Base-by-base conservation (phyloP, 23 red algal genomes). In the Gracilariopsis chorda region DNA sequence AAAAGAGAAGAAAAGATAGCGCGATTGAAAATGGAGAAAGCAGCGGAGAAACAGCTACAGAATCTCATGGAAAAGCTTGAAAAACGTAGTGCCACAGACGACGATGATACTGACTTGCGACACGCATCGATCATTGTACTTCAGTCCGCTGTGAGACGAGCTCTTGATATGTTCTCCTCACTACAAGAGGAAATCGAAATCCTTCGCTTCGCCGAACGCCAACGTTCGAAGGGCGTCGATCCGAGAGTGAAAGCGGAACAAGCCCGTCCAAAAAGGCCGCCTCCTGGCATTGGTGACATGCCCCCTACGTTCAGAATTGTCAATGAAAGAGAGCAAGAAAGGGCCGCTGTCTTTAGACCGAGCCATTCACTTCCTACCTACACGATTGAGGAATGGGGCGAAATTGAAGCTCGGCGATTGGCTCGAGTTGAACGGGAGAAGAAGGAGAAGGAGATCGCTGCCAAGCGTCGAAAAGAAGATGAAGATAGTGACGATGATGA, bases 331-430 rank as follows among this genome's bases (percentile, higher is more conserved):
- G 70, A 86, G 55, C 23, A 34, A 37, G 46, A 86, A 25, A 36
- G 63, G 49, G 64, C 53, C n/a, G 74, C 60, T 35, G 93, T 95
- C 17, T 95, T 95, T 43, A 44, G 82, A 16, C 85, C 93, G 0
- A 85, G 78, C 48, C 84, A 90, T 43, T 73, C 78, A 30, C 65
- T 95, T 48, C 93, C 93, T 32, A 95, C 93, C 19, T 95, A 95
- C 21, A 91, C 93, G 9, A 78, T 95, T 36, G 93, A 95, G 68
- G 85, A 95, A 36, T 95, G 93, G 93, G 93, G 93, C 1, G 65
- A 86, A 48, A 90, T 95, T 84, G 93, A 95, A 29, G 57, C 45
- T 24, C 51, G 73, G 23, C 78, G 86, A 24, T 48, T 79, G 35
- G 67, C 78, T 24, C 14, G 30, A 36, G 30, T 45, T 16, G 86